Conservation (phyloP, 2,329 filamentous ascomycete genomes). For the Karstenula rhodostoma region DNA sequence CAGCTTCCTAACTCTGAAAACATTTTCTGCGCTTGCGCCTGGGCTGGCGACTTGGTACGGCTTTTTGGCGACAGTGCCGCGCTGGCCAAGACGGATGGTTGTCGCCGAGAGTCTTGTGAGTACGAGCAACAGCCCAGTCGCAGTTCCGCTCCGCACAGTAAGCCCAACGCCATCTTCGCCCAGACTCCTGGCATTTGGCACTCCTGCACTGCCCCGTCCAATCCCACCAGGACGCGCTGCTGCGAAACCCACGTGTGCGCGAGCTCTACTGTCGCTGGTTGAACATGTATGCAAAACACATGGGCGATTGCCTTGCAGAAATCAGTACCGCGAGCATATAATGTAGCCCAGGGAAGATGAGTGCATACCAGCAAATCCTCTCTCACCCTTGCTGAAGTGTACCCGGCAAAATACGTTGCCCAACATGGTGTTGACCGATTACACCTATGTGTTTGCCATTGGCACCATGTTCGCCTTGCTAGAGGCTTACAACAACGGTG, state of each 20-base stretch:
- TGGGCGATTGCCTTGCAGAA: slow-evolving; percentile 1
- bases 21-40: slow-evolving; percentile 5
- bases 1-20: slow-evolving; percentile 8
- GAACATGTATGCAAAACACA: neutral
- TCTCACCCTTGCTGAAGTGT: slow-evolving; percentile 9
- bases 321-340: slow-evolving; percentile 5
- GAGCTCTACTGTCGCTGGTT: slow-evolving; percentile 8
- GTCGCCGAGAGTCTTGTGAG: slow-evolving; percentile 2
- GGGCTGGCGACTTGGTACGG: slow-evolving; percentile 6
- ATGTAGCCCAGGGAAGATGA: slow-evolving; percentile 11
- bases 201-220: slow-evolving; percentile 1
- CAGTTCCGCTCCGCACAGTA: slow-evolving; percentile 2
- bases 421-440: slow-evolving; percentile 42
- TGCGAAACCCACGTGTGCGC: slow-evolving; percentile 4
- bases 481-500: slow-evolving; percentile 81
- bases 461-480: slow-evolving; percentile 79
- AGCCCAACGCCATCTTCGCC: slow-evolving; percentile 5
- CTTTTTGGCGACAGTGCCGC: slow-evolving; percentile 3
- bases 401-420: slow-evolving; percentile 4
- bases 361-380: slow-evolving; percentile 8
- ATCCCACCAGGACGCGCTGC: neutral
- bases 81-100: slow-evolving; percentile 1
- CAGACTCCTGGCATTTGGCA: slow-evolving; percentile 6
- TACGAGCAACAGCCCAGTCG: slow-evolving; percentile 6
- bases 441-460: slow-evolving; percentile 76